These are phyloP conservation scores for Xylaria arbuscula DNA, from an alignment of 2,329 filamentous ascomycete species.

Conservation along the genomic window DNA sequence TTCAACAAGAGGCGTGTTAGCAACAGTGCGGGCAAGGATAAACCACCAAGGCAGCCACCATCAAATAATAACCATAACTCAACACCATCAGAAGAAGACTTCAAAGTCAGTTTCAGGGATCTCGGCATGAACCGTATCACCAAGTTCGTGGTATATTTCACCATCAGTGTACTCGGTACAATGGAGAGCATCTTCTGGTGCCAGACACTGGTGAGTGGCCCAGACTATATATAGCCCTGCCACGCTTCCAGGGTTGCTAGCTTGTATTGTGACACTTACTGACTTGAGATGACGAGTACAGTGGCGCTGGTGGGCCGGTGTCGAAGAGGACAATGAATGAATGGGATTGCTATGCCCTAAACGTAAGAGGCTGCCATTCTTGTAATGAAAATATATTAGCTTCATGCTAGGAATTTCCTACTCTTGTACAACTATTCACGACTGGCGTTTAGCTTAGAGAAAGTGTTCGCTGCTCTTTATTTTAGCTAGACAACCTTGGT, in stretches of 20 bases:
- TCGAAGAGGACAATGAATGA: conserved; percentile 17
- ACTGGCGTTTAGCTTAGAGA: no score
- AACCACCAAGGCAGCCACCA: not conserved
- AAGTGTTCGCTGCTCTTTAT: no score
- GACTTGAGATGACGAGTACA: conserved; percentile 9
- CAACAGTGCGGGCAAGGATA: conserved; percentile 8
- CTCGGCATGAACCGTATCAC: conserved; percentile 48
- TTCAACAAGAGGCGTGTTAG: conserved; percentile 7
- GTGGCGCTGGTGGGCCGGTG: conserved; percentile 36
- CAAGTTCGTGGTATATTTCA: conserved; percentile 45
- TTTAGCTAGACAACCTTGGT: no score
- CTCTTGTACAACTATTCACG: no score
- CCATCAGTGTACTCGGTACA: conserved; percentile 48
- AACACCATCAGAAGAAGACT: conserved; percentile 22
- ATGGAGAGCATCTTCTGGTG: conserved; percentile 52
- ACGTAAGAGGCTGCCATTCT: not conserved
- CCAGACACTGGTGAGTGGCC: conserved; percentile 38
- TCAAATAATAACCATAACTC: not conserved
- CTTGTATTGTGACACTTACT: not conserved
- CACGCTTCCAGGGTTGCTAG: conserved; percentile 42
- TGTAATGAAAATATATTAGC: not conserved
- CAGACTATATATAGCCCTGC: not conserved
- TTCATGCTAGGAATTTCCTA: not conserved
- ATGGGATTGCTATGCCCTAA: not conserved
- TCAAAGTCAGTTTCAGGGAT: conserved; percentile 44